Percentiles rank a stretch among this genome's conserved stretches.
Conservation (phyloP, 169 alveolate genomes). For the Cryptosporidium muris region DNA sequence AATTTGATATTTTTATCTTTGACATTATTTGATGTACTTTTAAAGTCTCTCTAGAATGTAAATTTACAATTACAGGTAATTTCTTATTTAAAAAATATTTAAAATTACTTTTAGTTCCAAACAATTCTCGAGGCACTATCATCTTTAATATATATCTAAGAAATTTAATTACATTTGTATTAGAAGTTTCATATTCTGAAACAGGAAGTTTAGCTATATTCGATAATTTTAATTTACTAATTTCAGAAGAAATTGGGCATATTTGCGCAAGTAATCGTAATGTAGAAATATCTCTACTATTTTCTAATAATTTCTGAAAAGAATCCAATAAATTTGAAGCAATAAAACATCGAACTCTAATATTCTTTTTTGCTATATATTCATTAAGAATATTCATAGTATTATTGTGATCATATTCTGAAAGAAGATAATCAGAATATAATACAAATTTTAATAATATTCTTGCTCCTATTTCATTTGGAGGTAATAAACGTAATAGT, state of each 20-base stretch:
- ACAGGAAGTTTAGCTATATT: slow-evolving; percentile 24
- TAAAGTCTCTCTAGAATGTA: slow-evolving; percentile 41
- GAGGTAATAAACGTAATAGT: slow-evolving; percentile 41
- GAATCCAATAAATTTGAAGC: slow-evolving; percentile 11
- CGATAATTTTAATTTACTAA: slow-evolving; percentile 8
- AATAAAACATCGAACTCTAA: slow-evolving; percentile 29
- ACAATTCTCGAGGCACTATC: slow-evolving; percentile 24
- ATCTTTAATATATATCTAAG: slow-evolving; percentile 14
- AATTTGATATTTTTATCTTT: slow-evolving; percentile 35
- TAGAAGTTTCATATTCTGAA: slow-evolving; percentile 15
- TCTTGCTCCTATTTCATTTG: slow-evolving; percentile 51
- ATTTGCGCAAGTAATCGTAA: neutral
- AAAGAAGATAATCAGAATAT: slow-evolving; percentile 21
- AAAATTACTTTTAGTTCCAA: slow-evolving; percentile 31
- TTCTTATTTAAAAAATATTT: slow-evolving; percentile 33
- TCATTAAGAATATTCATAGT: slow-evolving; percentile 13
- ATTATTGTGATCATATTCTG: slow-evolving; percentile 33
- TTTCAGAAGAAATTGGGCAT: slow-evolving; percentile 22
- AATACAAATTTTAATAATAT: slow-evolving; percentile 35
- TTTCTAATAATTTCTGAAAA: slow-evolving; percentile 16
- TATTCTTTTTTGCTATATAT: slow-evolving; percentile 25
- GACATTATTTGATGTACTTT: slow-evolving; percentile 36
- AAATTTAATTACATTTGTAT: slow-evolving; percentile 22
- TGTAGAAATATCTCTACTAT: slow-evolving; percentile 11
- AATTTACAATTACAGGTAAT: slow-evolving; percentile 38